Evolutionary conservation across 108 stramenopile genomes (phyloP), one percentile per base, ranked within the genome.

Genomic region (Fragilariopsis cylindrus): DNA sequence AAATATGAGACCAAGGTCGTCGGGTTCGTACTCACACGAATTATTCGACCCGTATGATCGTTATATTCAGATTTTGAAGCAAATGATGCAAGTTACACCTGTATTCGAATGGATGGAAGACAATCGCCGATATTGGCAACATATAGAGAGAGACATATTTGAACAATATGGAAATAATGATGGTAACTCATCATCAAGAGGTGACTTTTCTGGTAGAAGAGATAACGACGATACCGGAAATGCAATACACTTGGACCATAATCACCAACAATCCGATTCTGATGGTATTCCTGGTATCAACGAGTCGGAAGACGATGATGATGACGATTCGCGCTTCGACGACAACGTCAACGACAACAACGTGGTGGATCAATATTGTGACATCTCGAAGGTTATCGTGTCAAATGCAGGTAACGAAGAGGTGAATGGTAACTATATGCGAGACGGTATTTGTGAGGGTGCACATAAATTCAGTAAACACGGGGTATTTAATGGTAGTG

Each of bases 281-380:
- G 72, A 72, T 72, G 64, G 52, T 46, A 65, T 90, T 72, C 83
- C 84, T 47, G 78, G 70, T 9, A 80, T 86, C 21, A 55, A 89
- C 50, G 90, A 90, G 21, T 90, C 90, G 45, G 88, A 92, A 8
- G 90, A 87, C 2, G 86, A 89, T 47, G 93, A 90, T 56, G 91
- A 92, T 52, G 90, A 90, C 43, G 89, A 89, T 21, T 84, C 84
- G 15, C 73, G 77, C n/a, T 73, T 52, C 47, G 84, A 82, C 4
- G 78, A 78, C 4, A 64, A 69, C 57, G 74, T 81, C 6, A 62
- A 42, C n/a, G 62, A 67, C 18, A 11, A 52, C 52, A 63, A 63
- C 65, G 76, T 40, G 75, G 69, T 45, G 58, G 75, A 43, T 67
- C 67, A 47, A 47, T 7, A 39, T 11, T 40, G 39, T 3, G 60